Evolutionary conservation across 257 asterid genomes (phyloP).

Genomic region (Capsicum baccatum): DNA sequence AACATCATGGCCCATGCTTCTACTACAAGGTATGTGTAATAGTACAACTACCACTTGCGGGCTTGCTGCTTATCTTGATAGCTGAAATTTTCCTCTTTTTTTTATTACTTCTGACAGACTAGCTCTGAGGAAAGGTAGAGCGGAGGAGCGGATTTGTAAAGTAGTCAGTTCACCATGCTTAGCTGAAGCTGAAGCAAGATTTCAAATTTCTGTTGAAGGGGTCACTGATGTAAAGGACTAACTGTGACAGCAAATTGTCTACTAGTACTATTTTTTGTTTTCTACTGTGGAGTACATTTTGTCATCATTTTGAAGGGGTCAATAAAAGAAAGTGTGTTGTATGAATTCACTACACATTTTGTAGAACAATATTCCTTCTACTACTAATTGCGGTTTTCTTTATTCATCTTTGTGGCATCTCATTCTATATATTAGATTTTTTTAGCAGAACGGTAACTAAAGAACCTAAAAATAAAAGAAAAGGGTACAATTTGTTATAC

Average conservation of each 20-base stretch:
- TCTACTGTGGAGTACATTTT: neutral
- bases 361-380: neutral
- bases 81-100: neutral
- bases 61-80: neutral
- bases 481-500: neutral
- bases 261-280: neutral
- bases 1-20: conserved; percentile 99
- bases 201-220: conserved; percentile 82
- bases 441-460: neutral
- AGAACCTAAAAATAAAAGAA: neutral
- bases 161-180: conserved; percentile 93
- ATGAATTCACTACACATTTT: neutral
- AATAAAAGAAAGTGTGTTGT: neutral
- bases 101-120: conserved; percentile 50
- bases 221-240: conserved; percentile 86
- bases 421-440: conserved; percentile 3
- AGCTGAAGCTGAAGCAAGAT: conserved; percentile 96
- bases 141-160: conserved; percentile 93
- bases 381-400: neutral
- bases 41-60: neutral
- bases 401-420: neutral
- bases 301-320: conserved; percentile 15
- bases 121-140: conserved; percentile 91
- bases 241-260: conserved; percentile 14
- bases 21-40: conserved; percentile 67